Base-by-base conservation (phyloP, 345 rosid species). In the Atalantia buxifolia region DNA sequence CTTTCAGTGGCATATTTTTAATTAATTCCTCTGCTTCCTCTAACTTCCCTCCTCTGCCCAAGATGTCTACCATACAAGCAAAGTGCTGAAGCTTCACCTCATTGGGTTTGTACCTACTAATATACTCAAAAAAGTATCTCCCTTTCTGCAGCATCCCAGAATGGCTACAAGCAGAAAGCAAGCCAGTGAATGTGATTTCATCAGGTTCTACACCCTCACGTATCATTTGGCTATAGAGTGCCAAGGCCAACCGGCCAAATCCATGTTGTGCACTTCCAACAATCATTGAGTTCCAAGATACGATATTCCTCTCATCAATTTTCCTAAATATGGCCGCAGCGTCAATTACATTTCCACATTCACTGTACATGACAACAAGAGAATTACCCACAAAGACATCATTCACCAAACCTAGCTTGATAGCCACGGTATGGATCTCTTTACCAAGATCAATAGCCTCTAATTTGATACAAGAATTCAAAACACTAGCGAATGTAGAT, bases 101-200 rank as follows among this genome's bases (percentile, higher is more conserved):
- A 0, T 85, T 35, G 24, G 84, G 77, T 31, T 81, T 85, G 76
- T 68, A 69, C 67, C 61, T 71, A 55, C 79, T 79, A 57, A 91
- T 84, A 79, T 89, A 87, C 79, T 84, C 70, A 35, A 91, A 91
- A 72, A 94, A 74, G 71, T 79, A 77, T 80, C 86, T 85, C 21
- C 93, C 97, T 64, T 90, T 94, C 57, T 82, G 84, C 48, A 92
- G 75, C 89, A 86, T 79, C 71, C 93, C 95, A 22, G 87, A 87
- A 79, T 87, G 94, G 79, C 93, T 88, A 82, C 95, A 94, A 8
- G 97, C 93, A 76, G 93, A 83, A 76, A 93, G 98, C 83, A 93
- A 85, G 33, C 94, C 97, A 18, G 91, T 94, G 82, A 89, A 90
- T 64, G 95, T 92, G 70, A 92, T 90, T 82, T 90, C 94, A 56